A percentile compares a stretch with the other conserved stretches of the same genome.
Evolutionary conservation across 805 yeast genomes (phyloP).

Genomic region (Lipomyces starkeyi): DNA sequence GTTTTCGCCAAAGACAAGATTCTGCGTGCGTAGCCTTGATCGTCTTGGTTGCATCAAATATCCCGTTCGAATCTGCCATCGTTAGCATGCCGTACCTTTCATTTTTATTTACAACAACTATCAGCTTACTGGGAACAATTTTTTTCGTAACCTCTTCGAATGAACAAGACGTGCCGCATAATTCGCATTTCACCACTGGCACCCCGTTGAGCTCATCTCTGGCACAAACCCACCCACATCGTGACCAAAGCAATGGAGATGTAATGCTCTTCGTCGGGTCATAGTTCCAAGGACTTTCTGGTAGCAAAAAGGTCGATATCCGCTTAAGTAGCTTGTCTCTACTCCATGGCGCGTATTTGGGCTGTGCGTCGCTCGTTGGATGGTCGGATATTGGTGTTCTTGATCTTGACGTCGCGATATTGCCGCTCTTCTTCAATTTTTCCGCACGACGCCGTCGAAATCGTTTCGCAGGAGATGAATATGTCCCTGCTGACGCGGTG

Average conservation of each 20-base stretch:
- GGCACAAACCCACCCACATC: conserved; percentile 31
- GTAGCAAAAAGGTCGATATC: conserved; percentile 25
- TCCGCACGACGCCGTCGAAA: conserved; percentile 24
- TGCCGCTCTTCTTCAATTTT: conserved; percentile 9
- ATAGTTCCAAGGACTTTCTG: conserved; percentile 15
- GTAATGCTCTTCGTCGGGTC: conserved; percentile 22
- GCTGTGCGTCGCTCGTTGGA: not conserved
- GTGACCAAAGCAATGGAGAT: conserved; percentile 30
- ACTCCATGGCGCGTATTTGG: conserved; percentile 34
- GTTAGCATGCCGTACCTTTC: not conserved
- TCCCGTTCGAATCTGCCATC: not conserved
- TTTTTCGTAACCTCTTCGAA: not conserved
- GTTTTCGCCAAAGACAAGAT: conserved; percentile 29
- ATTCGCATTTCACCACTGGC: conserved; percentile 12
- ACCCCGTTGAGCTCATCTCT: not conserved
- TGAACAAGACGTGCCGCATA: conserved; percentile 13
- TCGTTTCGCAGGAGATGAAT: conserved; percentile 25
- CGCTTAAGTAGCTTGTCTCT: conserved; percentile 26
- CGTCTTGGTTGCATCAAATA: not conserved
- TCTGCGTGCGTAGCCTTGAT: conserved; percentile 16
- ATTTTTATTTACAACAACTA: not conserved
- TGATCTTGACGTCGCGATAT: not conserved
- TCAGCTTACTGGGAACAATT: not conserved
- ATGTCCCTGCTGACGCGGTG: not conserved
- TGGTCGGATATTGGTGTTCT: not conserved